phyloP scores from a whole-genome alignment of 108 stramenopile species.

The Nannochloropsis gaditana region DNA sequence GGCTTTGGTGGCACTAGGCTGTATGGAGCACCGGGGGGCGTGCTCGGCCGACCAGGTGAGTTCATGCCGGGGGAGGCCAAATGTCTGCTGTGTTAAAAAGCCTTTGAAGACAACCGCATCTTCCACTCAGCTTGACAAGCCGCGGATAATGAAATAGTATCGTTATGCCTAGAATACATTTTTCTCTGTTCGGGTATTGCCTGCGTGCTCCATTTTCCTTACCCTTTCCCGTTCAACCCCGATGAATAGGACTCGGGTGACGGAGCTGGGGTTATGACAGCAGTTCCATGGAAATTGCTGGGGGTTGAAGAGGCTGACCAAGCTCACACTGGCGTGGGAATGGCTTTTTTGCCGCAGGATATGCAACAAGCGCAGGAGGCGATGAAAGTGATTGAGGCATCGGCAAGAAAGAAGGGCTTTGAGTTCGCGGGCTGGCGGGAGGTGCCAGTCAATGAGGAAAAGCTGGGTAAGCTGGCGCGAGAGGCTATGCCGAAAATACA shows the following conservation, averaged over 20 bases:
- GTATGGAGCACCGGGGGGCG: slow-evolving; percentile 54
- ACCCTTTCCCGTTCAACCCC: background rate
- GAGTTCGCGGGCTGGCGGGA: slow-evolving; percentile 50
- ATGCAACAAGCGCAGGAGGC: slow-evolving; percentile 10
- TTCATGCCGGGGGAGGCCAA: background rate
- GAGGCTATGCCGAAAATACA: slow-evolving; percentile 47
- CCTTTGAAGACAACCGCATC: background rate
- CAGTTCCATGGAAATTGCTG: slow-evolving; percentile 43
- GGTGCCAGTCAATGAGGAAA: slow-evolving; percentile 49
- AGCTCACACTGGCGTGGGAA: slow-evolving; percentile 39
- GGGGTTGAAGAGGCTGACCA: slow-evolving; percentile 32
- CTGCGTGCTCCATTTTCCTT: background rate
- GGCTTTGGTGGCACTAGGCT: slow-evolving; percentile 44
- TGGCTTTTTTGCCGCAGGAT: slow-evolving; percentile 40
- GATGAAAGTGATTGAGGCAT: slow-evolving; percentile 24
- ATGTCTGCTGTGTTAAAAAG: background rate
- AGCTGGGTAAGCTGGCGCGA: slow-evolving; percentile 41
- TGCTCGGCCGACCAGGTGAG: slow-evolving; percentile 50
- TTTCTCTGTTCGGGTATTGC: background rate
- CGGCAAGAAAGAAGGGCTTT: slow-evolving; percentile 26
- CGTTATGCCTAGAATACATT: background rate
- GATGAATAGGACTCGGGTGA: slow-evolving; percentile 41
- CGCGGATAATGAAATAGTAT: background rate
- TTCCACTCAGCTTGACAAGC: background rate
- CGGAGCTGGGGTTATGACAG: slow-evolving; percentile 51